Evolutionary conservation across 2,329 filamentous ascomycete species (phyloP).

Genomic region (Arthroderma sp.): DNA sequence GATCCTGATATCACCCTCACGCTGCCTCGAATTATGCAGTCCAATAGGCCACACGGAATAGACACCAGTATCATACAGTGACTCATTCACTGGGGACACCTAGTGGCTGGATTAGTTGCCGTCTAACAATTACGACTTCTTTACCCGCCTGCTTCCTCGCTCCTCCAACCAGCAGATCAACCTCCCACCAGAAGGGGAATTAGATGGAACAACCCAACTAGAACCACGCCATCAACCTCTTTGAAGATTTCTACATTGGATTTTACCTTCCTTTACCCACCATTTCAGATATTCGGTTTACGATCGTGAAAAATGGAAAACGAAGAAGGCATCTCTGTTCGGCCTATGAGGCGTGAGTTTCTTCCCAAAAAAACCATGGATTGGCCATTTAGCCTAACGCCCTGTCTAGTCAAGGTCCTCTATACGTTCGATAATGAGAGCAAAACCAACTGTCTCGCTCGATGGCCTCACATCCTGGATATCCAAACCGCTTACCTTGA

Average conservation of each 20-base stretch:
- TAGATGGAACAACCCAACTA: not conserved
- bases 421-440: conserved; percentile 89
- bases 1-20: not conserved
- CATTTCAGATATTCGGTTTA: not conserved
- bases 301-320: conserved; percentile 25
- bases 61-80: not conserved
- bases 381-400: conserved; percentile 11
- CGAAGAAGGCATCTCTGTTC: conserved; percentile 45
- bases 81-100: not conserved
- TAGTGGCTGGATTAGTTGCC: not conserved
- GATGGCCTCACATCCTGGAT: conserved; percentile 65
- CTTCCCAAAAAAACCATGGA: not conserved
- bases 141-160: not conserved
- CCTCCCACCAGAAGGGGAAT: not conserved
- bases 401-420: conserved; percentile 69
- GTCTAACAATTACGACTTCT: too few species aligned
- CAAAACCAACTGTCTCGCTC: conserved; percentile 79
- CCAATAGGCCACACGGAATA: not conserved
- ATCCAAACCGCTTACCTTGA: conserved; percentile 73
- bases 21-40: not conserved
- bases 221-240: not conserved
- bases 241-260: not conserved
- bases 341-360: conserved; percentile 56
- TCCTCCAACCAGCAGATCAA: not conserved
- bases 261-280: not conserved